Percentiles rank a stretch among this genome's conserved stretches.
phyloP scores from a whole-genome alignment of 768 basidiomycete genomes.

The Hypholoma fasciculare region DNA sequence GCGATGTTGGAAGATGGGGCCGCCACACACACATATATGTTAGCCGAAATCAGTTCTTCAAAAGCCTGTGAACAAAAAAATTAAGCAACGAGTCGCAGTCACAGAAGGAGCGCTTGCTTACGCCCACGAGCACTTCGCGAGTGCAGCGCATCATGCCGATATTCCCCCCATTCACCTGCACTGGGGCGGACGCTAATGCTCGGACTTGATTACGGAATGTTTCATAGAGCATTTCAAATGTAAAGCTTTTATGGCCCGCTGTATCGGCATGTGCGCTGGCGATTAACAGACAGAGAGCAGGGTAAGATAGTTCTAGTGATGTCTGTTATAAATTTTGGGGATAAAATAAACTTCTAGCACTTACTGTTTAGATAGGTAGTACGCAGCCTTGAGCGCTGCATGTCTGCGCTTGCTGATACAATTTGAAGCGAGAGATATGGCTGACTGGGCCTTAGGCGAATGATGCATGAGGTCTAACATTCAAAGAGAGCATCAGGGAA shows the following conservation, averaged over 20 bases:
- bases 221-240: slow-evolving; percentile 90
- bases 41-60: slow-evolving; percentile 59
- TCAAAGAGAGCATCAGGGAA: not conserved
- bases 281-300: slow-evolving; percentile 79
- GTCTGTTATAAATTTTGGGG: not conserved
- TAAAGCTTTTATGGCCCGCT: slow-evolving; percentile 77
- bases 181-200: slow-evolving; percentile 69
- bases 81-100: not conserved
- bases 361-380: slow-evolving; percentile 56
- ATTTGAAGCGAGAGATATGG: slow-evolving; percentile 53
- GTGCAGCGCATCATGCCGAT: slow-evolving; percentile 75
- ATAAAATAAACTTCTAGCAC: slow-evolving; percentile 15
- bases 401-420: slow-evolving; percentile 41
- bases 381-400: slow-evolving; percentile 59
- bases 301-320: slow-evolving; percentile 68
- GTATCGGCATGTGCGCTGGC: slow-evolving; percentile 78
- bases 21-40: slow-evolving; percentile 55
- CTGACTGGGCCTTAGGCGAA: slow-evolving; percentile 45
- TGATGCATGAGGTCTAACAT: slow-evolving; percentile 41
- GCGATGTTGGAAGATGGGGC: slow-evolving; percentile 49
- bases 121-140: slow-evolving; percentile 63
- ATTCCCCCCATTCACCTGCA: slow-evolving; percentile 70
- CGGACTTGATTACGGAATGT: slow-evolving; percentile 75
- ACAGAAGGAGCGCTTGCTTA: slow-evolving; percentile 34
- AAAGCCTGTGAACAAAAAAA: slow-evolving; percentile 59